These are phyloP conservation scores for Scutellaria baicalensis DNA, from an alignment of 257 asterid genomes.

Conservation along the genomic window DNA sequence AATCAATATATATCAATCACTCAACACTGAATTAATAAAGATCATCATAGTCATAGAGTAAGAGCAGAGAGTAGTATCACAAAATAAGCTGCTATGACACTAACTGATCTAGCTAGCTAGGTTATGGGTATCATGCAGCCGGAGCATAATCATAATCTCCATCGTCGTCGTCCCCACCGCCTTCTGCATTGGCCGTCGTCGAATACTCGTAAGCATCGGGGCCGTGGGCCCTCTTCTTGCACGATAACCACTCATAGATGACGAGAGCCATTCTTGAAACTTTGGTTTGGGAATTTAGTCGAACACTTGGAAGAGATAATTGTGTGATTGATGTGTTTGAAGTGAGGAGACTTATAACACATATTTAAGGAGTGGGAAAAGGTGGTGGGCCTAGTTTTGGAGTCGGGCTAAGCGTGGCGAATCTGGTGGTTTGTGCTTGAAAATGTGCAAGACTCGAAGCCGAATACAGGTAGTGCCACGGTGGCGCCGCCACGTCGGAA, in stretches of 20 bases:
- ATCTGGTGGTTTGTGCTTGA: not conserved
- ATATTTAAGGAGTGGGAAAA: not conserved
- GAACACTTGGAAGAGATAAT: not conserved
- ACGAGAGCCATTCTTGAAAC: not conserved
- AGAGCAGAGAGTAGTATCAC: not conserved
- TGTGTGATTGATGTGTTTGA: not conserved
- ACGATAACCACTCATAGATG: not conserved
- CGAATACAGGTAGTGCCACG: not conserved
- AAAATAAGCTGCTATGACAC: not conserved
- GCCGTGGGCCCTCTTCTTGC: not conserved
- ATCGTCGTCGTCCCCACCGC: constrained; percentile 21
- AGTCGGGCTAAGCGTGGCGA: not conserved
- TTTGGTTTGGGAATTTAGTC: not conserved
- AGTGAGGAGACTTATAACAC: not conserved
- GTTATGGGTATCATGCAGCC: constrained; percentile 6
- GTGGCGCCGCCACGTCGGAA: too few species aligned
- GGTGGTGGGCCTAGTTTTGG: not conserved
- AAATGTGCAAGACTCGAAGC: not conserved
- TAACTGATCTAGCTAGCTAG: not conserved
- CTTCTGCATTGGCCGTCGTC: not conserved
- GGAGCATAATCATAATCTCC: constrained; percentile 26
- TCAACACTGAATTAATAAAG: too few species aligned
- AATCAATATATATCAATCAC: too few species aligned
- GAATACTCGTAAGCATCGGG: not conserved
- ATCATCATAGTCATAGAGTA: too few species aligned